phyloP scores from a whole-genome alignment of 2,329 filamentous ascomycete species.

The Aspergillus thermomutatus region DNA sequence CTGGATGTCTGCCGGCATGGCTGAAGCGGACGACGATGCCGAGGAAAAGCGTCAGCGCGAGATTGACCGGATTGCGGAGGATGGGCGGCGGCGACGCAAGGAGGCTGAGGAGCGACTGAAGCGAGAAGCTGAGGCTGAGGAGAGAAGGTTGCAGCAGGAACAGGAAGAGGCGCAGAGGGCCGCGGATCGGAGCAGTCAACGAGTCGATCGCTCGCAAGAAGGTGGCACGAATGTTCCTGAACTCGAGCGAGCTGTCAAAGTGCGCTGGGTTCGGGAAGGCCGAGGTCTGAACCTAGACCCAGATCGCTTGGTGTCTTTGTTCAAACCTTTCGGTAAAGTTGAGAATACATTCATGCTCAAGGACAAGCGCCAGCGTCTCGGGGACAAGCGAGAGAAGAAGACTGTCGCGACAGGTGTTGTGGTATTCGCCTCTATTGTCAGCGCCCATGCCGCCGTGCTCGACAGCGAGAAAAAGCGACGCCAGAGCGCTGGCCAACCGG shows the following conservation, averaged over 20 bases:
- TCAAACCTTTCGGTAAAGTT: slow-evolving; percentile 55
- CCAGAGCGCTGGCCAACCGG: slow-evolving; percentile 23
- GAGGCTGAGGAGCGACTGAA: slow-evolving; percentile 47
- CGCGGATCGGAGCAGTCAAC: slow-evolving; percentile 28
- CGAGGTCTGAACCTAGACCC: slow-evolving; percentile 46
- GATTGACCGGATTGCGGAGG: slow-evolving; percentile 51
- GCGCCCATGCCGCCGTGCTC: slow-evolving; percentile 55
- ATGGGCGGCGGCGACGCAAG: slow-evolving; percentile 49
- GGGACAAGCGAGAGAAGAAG: slow-evolving; percentile 51
- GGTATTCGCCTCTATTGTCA: slow-evolving; percentile 56
- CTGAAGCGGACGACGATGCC: slow-evolving; percentile 39
- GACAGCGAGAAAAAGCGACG: slow-evolving; percentile 43
- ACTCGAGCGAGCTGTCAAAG: slow-evolving; percentile 56
- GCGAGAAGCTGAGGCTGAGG: slow-evolving; percentile 44
- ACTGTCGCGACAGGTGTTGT: slow-evolving; percentile 53
- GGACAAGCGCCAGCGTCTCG: slow-evolving; percentile 53
- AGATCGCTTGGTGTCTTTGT: slow-evolving; percentile 45
- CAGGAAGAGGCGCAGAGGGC: slow-evolving; percentile 44
- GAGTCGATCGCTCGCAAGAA: slow-evolving; percentile 34
- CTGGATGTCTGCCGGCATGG: slow-evolving; percentile 37
- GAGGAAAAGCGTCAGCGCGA: slow-evolving; percentile 51
- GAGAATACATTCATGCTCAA: slow-evolving; percentile 54
- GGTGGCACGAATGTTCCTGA: slow-evolving; percentile 47
- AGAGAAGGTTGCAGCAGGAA: slow-evolving; percentile 35
- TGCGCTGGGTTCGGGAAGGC: slow-evolving; percentile 53